phyloP scores from a whole-genome alignment of 164 flowering plant genomes.

The Stephania cephalantha region DNA sequence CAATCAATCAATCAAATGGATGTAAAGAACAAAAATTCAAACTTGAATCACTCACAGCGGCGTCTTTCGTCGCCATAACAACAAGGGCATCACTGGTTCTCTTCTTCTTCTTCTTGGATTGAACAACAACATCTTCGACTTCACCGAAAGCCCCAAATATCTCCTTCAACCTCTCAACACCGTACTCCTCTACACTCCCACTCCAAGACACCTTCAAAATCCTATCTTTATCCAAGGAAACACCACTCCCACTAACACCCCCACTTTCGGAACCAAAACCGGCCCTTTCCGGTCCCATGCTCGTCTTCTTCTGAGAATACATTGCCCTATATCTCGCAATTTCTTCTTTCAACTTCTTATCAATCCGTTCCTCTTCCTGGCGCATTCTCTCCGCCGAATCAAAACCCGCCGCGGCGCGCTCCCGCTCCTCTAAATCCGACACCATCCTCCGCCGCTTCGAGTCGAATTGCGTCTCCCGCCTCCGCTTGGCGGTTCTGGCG shows the following conservation, averaged over 20 bases:
- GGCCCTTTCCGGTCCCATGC: slow-evolving; percentile 9
- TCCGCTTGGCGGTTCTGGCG: slow-evolving; percentile 39
- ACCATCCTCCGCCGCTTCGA: slow-evolving; percentile 62
- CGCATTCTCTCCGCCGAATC: slow-evolving; percentile 33
- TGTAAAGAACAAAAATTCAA: not conserved
- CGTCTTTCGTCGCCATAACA: slow-evolving; percentile 72
- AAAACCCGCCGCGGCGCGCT: slow-evolving; percentile 32
- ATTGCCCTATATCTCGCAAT: slow-evolving; percentile 59
- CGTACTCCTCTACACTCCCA: slow-evolving; percentile 45
- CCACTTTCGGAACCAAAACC: too few relatives aligned
- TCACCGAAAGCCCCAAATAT: slow-evolving; percentile 62
- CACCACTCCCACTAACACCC: slow-evolving; percentile 2
- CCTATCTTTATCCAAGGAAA: slow-evolving; percentile 47
- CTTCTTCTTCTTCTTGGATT: slow-evolving; percentile 47
- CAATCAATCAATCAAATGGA: not conserved
- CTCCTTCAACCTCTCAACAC: slow-evolving; percentile 44
- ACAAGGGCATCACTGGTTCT: slow-evolving; percentile 55
- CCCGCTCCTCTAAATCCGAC: slow-evolving; percentile 70
- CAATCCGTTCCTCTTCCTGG: slow-evolving; percentile 58
- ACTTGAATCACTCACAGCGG: slow-evolving; percentile 41
- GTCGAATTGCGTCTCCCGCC: slow-evolving; percentile 39
- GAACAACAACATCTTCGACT: slow-evolving; percentile 78
- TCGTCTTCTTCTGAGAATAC: slow-evolving; percentile 26
- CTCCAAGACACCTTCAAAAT: slow-evolving; percentile 81
- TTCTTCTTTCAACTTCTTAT: slow-evolving; percentile 57